Percentiles rank a stretch among this genome's conserved stretches.
Evolutionary conservation across 2,329 filamentous ascomycete genomes (phyloP).

Genomic region (Drechslerella stenobrocha): DNA sequence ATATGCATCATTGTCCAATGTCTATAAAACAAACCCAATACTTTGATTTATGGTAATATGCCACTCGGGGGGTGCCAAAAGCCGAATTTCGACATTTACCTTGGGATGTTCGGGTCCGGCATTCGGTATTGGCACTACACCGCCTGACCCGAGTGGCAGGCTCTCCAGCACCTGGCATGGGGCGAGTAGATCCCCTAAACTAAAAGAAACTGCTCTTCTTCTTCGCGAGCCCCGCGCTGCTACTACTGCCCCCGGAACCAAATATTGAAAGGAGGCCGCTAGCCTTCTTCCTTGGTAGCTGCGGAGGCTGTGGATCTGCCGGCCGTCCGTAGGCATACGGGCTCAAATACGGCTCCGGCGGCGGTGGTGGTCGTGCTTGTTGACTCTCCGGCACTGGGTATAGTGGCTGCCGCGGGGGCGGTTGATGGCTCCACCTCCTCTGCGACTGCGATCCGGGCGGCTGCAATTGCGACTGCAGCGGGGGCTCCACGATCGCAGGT

Average conservation of each 20-base stretch:
- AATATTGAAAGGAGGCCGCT: conserved; percentile 35
- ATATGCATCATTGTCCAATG: too few species aligned
- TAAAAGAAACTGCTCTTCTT: conserved; percentile 47
- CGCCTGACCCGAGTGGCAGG: too few species aligned
- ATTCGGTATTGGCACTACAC: too few species aligned
- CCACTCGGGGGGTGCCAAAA: too few species aligned
- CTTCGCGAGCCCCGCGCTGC: conserved; percentile 17
- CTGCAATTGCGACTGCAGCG: not conserved
- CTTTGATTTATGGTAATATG: too few species aligned
- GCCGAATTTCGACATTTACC: too few species aligned
- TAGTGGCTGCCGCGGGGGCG: conserved; percentile 34
- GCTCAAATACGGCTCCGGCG: conserved; percentile 11
- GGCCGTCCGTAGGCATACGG: conserved; percentile 14
- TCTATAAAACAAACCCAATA: too few species aligned
- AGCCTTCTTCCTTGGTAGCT: conserved; percentile 23
- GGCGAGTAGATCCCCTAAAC: too few species aligned
- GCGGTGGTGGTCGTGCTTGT: conserved; percentile 31
- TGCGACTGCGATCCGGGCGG: not conserved
- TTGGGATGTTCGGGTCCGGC: too few species aligned
- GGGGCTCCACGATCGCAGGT: conserved; percentile 32
- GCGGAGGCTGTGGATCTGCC: conserved; percentile 10
- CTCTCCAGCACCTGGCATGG: too few species aligned
- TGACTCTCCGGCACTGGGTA: conserved; percentile 34
- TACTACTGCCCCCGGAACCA: conserved; percentile 13
- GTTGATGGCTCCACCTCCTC: conserved; percentile 32